Percentiles rank a stretch among this genome's conserved stretches.
Conservation (phyloP, 2,329 filamentous ascomycete species). For the Lecanoromycetidae sp. region DNA sequence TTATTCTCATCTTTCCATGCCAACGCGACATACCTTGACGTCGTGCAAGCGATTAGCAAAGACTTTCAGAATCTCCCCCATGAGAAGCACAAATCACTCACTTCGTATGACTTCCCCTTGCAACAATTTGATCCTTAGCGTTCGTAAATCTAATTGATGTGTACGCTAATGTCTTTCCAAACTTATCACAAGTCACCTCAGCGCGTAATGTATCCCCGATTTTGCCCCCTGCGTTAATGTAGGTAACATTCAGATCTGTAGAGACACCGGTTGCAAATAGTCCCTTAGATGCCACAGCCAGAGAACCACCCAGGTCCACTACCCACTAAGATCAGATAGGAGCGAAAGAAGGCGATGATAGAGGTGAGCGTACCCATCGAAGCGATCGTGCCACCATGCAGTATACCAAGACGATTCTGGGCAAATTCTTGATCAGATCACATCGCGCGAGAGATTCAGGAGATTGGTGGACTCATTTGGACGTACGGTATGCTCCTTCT, state of each 20-base stretch:
- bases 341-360: not conserved
- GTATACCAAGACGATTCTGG: conserved; percentile 52
- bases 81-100: conserved; percentile 21
- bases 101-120: conserved; percentile 57
- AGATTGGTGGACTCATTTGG: not conserved
- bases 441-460: not conserved
- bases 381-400: conserved; percentile 56
- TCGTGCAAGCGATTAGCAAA: not conserved
- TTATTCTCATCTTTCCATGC: conserved; percentile 54
- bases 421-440: conserved; percentile 8
- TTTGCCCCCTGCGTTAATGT: conserved; percentile 51
- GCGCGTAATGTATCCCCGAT: conserved; percentile 48
- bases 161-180: conserved; percentile 54
- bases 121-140: conserved; percentile 46
- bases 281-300: conserved; percentile 53
- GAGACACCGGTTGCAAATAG: conserved; percentile 55
- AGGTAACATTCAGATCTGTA: conserved; percentile 55
- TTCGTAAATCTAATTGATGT: conserved; percentile 52
- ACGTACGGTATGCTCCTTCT: conserved; percentile 52
- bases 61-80: not conserved
- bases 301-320: conserved; percentile 54
- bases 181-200: conserved; percentile 54
- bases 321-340: no score
- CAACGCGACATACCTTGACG: conserved; percentile 45
- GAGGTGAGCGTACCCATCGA: conserved; percentile 36